Conservation (phyloP, 2,329 filamentous ascomycete species). For the Madurella mycetomatis region DNA sequence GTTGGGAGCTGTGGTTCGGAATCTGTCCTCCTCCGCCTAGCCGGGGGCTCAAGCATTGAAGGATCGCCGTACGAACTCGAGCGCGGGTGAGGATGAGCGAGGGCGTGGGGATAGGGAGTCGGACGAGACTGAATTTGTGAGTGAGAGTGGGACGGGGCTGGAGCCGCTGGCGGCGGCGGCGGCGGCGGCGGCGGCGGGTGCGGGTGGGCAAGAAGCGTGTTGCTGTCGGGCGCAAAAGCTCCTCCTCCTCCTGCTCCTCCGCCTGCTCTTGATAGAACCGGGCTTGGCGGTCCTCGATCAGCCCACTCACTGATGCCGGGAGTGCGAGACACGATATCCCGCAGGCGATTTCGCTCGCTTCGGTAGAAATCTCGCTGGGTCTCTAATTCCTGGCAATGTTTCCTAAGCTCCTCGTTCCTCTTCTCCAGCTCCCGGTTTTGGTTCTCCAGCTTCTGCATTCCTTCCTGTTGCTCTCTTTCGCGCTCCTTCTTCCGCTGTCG, state of each 20-base stretch:
- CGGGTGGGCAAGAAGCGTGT: conserved; percentile 27
- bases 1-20: conserved; percentile 41
- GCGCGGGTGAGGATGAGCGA: conserved; percentile 23
- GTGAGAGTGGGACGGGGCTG: conserved; percentile 12
- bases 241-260: no score
- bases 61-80: conserved; percentile 32
- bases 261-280: conserved; percentile 24
- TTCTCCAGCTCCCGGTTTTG: conserved; percentile 60
- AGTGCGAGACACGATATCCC: conserved; percentile 59
- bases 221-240: conserved; percentile 36
- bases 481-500: conserved; percentile 77
- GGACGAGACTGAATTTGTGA: conserved; percentile 24
- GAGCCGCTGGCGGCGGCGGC: background rate
- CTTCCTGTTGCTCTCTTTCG: conserved; percentile 66
- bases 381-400: conserved; percentile 47
- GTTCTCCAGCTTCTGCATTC: conserved; percentile 64
- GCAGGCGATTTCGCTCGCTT: conserved; percentile 65
- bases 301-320: conserved; percentile 52
- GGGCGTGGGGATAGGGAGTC: conserved; percentile 27
- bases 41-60: conserved; percentile 42
- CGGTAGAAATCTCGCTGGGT: conserved; percentile 70
- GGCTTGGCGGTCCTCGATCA: conserved; percentile 34
- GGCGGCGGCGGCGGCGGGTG: background rate
- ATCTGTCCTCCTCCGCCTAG: conserved; percentile 46
- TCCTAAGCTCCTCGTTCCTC: conserved; percentile 53